Evolutionary conservation across 352 stramenopile genomes (phyloP), one percentile per base, ranked within the genome.

Genomic region (Globisporangium paroecandrum): DNA sequence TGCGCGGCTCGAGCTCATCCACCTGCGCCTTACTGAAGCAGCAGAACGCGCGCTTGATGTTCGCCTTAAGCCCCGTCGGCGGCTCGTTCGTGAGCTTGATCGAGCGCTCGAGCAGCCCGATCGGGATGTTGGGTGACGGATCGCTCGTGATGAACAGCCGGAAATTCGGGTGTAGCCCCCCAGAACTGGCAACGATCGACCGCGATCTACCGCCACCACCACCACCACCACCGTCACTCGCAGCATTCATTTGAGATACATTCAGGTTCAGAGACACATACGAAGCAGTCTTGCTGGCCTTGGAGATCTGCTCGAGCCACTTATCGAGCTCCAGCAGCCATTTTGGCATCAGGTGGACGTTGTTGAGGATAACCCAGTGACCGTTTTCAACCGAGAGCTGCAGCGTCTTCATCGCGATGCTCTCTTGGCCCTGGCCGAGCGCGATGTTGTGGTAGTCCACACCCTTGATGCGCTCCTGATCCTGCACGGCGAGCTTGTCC

Each of bases 401-500:
- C 13, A 99, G 78, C 25, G 91, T 89, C 32, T 83, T 75, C 83
- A 98, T 97, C 1, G 94, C 94, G 36, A 97, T 89, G 12, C 77
- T 77, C 69, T 98, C 96, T 73, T 98, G 96, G 3, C 94, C 94
- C 75, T 98, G 95, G 4, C 95, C 95, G 64, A 98, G 85, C 2
- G 91, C 94, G 47, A 98, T 97, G 65, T 93, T 99, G 81, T 98
- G 94, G 75, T 99, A 99, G 60, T 97, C 97, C 38, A 97, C 82
- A 38, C 95, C 95, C 70, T 98, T 98, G 66, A 90, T 89, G 36
- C 96, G 87, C 58, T 98, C 91, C 36, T 94, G 81, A 71, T 98
- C 90, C 51, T 96, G 89, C 3, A 91, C 79, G 0, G 97, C 97
- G 47, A 99, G 81, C 66, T 95, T 91, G 71, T 99, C 97, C 29